Evolutionary conservation across 2,329 filamentous ascomycete species (phyloP).

Genomic region (Aspergillus aculeatus): DNA sequence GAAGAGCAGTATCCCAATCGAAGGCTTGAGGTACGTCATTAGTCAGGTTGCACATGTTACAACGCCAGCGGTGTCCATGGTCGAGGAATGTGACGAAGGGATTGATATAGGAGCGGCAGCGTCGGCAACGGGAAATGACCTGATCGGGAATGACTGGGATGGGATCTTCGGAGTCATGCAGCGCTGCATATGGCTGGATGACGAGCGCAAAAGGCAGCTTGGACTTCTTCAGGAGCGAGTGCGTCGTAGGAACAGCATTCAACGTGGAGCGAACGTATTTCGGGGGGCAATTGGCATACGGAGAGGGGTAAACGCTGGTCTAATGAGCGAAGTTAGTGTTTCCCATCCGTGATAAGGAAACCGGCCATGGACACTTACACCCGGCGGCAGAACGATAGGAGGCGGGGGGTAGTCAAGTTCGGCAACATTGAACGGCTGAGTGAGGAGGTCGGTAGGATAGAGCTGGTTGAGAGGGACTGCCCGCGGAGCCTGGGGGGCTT

Average conservation of each 20-base stretch:
- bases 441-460: constrained; percentile 86
- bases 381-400: constrained; percentile 83
- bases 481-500: constrained; percentile 50
- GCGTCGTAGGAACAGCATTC: constrained; percentile 88
- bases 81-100: constrained; percentile 95
- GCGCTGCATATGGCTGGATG: constrained; percentile 89
- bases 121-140: constrained; percentile 92
- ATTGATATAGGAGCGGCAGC: constrained; percentile 97
- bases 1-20: constrained; percentile 91
- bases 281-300: constrained; percentile 83
- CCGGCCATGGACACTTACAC: constrained; percentile 61
- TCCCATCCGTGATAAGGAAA: not conserved
- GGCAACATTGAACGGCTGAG: constrained; percentile 88
- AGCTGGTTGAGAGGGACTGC: constrained; percentile 72
- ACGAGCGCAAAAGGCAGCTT: constrained; percentile 92
- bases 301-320: constrained; percentile 88
- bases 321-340: constrained; percentile 50
- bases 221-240: constrained; percentile 93
- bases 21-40: constrained; percentile 99
- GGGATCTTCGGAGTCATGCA: constrained; percentile 88
- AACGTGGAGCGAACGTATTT: constrained; percentile 95
- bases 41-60: constrained; percentile 99
- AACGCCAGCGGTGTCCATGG: constrained; percentile 95
- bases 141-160: constrained; percentile 94
- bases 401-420: constrained; percentile 91